Conservation (phyloP, 495 filamentous ascomycete genomes). For the Aspergillus heteromorphus region DNA sequence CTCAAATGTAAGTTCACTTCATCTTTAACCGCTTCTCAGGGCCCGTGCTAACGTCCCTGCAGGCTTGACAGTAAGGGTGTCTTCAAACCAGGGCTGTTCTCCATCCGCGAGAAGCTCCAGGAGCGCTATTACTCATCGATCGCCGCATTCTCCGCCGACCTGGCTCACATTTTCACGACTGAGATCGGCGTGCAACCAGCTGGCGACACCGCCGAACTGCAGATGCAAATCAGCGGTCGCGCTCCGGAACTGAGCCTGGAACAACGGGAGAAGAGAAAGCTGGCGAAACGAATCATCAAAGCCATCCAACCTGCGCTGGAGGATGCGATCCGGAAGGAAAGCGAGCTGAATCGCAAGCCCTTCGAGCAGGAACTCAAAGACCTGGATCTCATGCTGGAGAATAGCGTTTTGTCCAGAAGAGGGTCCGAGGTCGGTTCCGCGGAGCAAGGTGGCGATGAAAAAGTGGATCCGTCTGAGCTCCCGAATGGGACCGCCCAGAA, state of each 20-base stretch:
- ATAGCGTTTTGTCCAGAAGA: conserved; percentile 43
- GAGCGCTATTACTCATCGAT: conserved; percentile 71
- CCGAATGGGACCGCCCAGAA: conserved; percentile 18
- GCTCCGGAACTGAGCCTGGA: conserved; percentile 54
- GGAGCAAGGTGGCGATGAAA: conserved; percentile 23
- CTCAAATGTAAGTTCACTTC: conserved; percentile 53
- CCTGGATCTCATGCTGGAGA: conserved; percentile 66
- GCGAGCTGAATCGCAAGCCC: conserved; percentile 64
- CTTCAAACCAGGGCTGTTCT: conserved; percentile 60
- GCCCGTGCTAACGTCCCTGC: conserved; percentile 30
- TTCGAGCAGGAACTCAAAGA: conserved; percentile 67
- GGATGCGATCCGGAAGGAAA: conserved; percentile 70
- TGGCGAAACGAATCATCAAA: conserved; percentile 81
- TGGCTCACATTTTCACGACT: conserved; percentile 62
- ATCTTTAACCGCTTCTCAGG: not conserved
- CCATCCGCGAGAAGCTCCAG: conserved; percentile 60
- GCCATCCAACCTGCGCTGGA: conserved; percentile 71
- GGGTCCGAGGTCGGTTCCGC: conserved; percentile 32
- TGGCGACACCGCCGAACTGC: conserved; percentile 47
- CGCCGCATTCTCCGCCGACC: conserved; percentile 64
- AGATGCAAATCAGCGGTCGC: conserved; percentile 49
- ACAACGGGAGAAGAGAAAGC: conserved; percentile 59
- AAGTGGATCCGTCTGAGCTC: conserved; percentile 5
- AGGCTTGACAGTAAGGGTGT: conserved; percentile 70
- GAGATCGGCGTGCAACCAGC: conserved; percentile 56